Evolutionary conservation across 257 asterid species (phyloP).

Genomic region (Penstemon davidsonii): DNA sequence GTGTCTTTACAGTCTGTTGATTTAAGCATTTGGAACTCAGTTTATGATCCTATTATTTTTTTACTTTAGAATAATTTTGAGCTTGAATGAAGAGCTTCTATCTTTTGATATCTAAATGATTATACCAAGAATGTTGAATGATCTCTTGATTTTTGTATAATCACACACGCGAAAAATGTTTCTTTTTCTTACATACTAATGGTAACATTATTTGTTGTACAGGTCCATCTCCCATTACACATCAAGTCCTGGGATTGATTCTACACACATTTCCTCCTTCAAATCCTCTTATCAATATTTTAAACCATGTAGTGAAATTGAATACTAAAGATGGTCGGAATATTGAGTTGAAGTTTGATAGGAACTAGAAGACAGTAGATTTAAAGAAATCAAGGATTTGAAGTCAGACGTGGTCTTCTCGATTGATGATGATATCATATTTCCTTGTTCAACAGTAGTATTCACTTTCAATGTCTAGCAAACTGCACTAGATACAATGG

Average conservation of each 20-base stretch:
- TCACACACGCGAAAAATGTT: not conserved
- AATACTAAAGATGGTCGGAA: slow-evolving; percentile 49
- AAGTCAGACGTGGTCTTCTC: slow-evolving; percentile 75
- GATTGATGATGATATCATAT: slow-evolving; percentile 76
- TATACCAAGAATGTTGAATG: no score
- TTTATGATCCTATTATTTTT: no score
- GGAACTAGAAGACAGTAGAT: slow-evolving; percentile 80
- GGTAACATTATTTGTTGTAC: slow-evolving; percentile 27
- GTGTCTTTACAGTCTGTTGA: no score
- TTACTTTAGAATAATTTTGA: no score
- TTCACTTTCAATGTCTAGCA: slow-evolving; percentile 75
- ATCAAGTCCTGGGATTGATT: slow-evolving; percentile 69
- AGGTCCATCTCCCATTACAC: slow-evolving; percentile 83
- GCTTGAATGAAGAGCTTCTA: no score
- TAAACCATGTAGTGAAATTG: slow-evolving; percentile 43
- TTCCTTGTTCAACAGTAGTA: slow-evolving; percentile 72
- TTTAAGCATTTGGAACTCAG: no score
- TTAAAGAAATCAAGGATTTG: slow-evolving; percentile 78
- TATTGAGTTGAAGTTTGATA: slow-evolving; percentile 65
- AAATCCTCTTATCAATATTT: slow-evolving; percentile 52
- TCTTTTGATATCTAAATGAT: no score
- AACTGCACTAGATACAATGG: slow-evolving; percentile 81
- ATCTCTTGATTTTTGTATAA: not conserved
- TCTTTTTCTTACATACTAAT: slow-evolving; percentile 13
- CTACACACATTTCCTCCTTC: slow-evolving; percentile 70